Conservation (phyloP, 2,329 filamentous ascomycete genomes). For the Pestalotiopsis fici region DNA sequence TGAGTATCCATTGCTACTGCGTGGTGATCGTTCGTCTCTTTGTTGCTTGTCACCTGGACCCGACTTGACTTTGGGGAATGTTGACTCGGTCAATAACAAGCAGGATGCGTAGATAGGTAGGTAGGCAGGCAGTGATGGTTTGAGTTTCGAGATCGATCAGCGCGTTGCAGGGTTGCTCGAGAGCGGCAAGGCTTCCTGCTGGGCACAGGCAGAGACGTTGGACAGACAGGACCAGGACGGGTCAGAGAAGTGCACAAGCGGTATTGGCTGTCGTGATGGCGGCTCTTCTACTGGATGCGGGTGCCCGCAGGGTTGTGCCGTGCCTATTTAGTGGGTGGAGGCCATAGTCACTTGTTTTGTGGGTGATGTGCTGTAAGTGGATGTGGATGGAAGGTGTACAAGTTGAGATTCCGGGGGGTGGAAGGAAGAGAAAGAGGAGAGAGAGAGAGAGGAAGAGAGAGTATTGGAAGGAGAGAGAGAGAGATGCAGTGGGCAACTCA, state of each 20-base stretch:
- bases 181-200: background rate
- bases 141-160: background rate
- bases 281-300: conserved; percentile 14
- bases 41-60: background rate
- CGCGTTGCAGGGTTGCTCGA: background rate
- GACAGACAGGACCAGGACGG: background rate
- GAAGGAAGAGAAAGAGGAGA: background rate
- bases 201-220: conserved; percentile 6
- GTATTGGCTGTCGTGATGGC: conserved; percentile 9
- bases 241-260: background rate
- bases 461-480: background rate
- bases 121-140: background rate
- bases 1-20: conserved; percentile 35
- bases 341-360: conserved; percentile 9
- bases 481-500: background rate
- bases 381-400: background rate
- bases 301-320: conserved; percentile 10
- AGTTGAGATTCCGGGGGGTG: background rate
- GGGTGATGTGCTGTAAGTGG: conserved; percentile 1
- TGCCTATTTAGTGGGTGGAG: conserved; percentile 10
- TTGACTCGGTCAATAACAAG: too few relatives aligned
- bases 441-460: background rate
- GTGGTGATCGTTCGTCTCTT: conserved; percentile 8
- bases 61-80: background rate
- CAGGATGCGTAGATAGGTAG: too few relatives aligned